Conservation (phyloP, 139 green algal genomes). For the Pseudopediastrum boryanum region DNA sequence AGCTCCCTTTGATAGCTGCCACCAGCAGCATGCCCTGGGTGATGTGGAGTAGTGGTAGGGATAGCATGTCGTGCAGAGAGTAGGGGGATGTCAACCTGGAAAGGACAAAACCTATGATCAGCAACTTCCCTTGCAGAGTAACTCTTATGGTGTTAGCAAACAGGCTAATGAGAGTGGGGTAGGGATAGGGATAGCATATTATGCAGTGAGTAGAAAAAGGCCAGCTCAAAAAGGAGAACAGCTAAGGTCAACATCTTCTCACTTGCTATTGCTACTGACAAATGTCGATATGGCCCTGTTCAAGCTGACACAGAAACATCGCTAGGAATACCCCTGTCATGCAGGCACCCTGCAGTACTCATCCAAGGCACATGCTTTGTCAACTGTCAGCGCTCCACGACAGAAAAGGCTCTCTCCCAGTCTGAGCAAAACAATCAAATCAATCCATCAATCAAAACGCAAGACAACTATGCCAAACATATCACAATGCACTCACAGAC, state of each 20-base stretch:
- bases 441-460: background rate
- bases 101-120: background rate
- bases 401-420: no score
- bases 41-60: slow-evolving; percentile 5
- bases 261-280: background rate
- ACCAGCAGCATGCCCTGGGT: slow-evolving; percentile 25
- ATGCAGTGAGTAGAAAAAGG: background rate
- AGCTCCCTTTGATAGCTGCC: slow-evolving; percentile 5
- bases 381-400: no score
- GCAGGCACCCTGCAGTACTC: no score
- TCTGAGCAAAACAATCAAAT: background rate
- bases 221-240: background rate
- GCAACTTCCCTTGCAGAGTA: background rate
- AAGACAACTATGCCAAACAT: background rate
- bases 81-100: slow-evolving; percentile 31
- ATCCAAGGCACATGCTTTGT: no score
- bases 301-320: background rate
- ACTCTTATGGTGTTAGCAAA: background rate
- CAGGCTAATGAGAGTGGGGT: background rate
- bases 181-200: background rate
- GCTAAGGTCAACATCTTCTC: background rate
- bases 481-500: background rate
- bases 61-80: slow-evolving; percentile 6
- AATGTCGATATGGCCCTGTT: background rate
- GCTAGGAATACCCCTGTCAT: no score